These are phyloP conservation scores for Cajanus cajan DNA, from an alignment of 306 rosid genomes.

Conservation along the genomic window DNA sequence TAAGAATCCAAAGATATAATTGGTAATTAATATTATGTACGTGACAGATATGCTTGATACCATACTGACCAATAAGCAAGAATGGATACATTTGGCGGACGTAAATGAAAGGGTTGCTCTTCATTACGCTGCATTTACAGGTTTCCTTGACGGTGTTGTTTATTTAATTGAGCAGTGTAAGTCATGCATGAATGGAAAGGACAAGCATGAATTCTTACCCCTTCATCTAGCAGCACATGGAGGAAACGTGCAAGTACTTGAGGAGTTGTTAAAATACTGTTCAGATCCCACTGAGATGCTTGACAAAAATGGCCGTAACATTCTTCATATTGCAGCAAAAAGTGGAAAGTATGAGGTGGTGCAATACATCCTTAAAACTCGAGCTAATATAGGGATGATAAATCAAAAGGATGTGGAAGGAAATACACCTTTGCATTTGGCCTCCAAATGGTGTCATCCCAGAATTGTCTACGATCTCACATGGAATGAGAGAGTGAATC, in stretches of 20 bases:
- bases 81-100: slow-evolving; percentile 9
- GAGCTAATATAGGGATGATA: background rate
- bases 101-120: slow-evolving; percentile 4
- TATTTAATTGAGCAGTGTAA: background rate
- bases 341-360: slow-evolving; percentile 19
- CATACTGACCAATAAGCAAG: background rate
- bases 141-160: slow-evolving; percentile 32
- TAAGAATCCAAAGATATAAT: no score
- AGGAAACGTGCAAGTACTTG: background rate
- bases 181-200: background rate
- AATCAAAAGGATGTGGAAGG: slow-evolving; percentile 14
- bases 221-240: slow-evolving; percentile 24
- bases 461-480: slow-evolving; percentile 11
- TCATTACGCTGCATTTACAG: slow-evolving; percentile 23
- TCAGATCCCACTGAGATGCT: slow-evolving; percentile 17
- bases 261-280: slow-evolving; percentile 5
- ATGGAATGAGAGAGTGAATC: background rate
- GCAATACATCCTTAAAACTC: background rate
- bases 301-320: background rate
- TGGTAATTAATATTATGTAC: no score
- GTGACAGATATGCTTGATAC: background rate
- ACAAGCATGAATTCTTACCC: slow-evolving; percentile 12
- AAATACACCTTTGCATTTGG: slow-evolving; percentile 42
- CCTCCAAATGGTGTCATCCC: slow-evolving; percentile 9
- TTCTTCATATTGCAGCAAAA: slow-evolving; percentile 24